Conservation (phyloP, 2,329 filamentous ascomycete species). For the Aureobasidium sp. region DNA sequence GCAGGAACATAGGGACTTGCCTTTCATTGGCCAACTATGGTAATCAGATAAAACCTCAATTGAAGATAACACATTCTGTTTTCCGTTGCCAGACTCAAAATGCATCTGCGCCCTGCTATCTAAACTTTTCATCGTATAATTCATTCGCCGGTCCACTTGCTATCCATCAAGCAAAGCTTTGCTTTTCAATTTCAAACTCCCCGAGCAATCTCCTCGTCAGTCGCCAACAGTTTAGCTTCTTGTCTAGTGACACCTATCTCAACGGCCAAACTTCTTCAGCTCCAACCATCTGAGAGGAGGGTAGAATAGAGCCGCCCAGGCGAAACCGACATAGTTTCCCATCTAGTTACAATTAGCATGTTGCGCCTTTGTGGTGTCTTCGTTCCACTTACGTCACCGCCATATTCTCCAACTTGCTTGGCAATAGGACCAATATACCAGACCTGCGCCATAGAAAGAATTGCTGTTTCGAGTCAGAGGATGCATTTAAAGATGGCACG, state of each 20-base stretch:
- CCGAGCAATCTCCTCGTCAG: too few relatives aligned
- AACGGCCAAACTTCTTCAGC: slow-evolving; percentile 41
- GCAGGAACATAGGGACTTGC: too few relatives aligned
- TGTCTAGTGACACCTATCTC: not conserved
- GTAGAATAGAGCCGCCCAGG: slow-evolving; percentile 50
- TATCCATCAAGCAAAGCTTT: too few relatives aligned
- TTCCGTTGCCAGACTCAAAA: too few relatives aligned
- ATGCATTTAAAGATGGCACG: not conserved
- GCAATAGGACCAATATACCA: slow-evolving; percentile 61
- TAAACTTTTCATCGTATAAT: too few relatives aligned
- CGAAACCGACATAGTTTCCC: slow-evolving; percentile 53
- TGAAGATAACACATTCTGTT: too few relatives aligned
- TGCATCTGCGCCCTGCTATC: too few relatives aligned
- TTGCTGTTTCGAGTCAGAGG: slow-evolving; percentile 22
- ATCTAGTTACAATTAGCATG: slow-evolving; percentile 27
- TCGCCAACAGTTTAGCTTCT: too few relatives aligned
- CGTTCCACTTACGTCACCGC: slow-evolving; percentile 42
- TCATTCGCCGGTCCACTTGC: too few relatives aligned
- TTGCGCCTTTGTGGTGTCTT: not conserved
- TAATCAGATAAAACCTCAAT: too few relatives aligned
- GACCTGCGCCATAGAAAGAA: slow-evolving; percentile 60
- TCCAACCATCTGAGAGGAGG: slow-evolving; percentile 45
- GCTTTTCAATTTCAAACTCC: too few relatives aligned
- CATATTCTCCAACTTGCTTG: slow-evolving; percentile 46
- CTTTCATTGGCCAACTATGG: too few relatives aligned